Evolutionary conservation across 306 rosid genomes (phyloP).

Genomic region (Glycine tomentella): DNA sequence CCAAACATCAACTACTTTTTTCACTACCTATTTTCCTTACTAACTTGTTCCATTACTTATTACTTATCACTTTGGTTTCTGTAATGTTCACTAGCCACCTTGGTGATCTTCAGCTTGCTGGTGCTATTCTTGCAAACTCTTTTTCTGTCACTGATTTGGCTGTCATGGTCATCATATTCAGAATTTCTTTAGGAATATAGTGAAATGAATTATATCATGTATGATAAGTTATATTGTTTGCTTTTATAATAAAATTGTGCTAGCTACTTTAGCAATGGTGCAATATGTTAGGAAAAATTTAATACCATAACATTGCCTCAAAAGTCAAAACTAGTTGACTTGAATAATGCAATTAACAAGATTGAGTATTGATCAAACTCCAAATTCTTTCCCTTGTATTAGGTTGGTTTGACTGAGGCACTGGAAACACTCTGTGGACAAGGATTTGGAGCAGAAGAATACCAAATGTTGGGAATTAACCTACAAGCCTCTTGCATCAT

Average conservation of each 20-base stretch:
- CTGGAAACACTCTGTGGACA: slow-evolving; percentile 90
- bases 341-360: no score
- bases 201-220: no score
- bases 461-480: slow-evolving; percentile 70
- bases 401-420: slow-evolving; percentile 86
- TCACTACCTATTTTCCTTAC: slow-evolving; percentile 81
- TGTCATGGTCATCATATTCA: slow-evolving; percentile 56
- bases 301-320: no score
- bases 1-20: slow-evolving; percentile 58
- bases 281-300: no score
- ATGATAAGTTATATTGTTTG: no score
- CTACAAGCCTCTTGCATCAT: slow-evolving; percentile 78
- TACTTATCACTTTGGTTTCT: slow-evolving; percentile 66
- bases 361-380: no score
- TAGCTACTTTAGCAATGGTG: no score
- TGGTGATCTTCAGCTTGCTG: slow-evolving; percentile 80
- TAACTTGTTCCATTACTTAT: slow-evolving; percentile 52
- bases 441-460: slow-evolving; percentile 71
- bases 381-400: not conserved
- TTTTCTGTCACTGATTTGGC: slow-evolving; percentile 70
- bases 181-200: no score
- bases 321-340: no score
- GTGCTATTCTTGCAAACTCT: slow-evolving; percentile 77
- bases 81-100: slow-evolving; percentile 92
- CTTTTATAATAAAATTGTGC: no score